Base-by-base conservation (phyloP, 352 stramenopile species). In the Phytophthora kernoviae region DNA sequence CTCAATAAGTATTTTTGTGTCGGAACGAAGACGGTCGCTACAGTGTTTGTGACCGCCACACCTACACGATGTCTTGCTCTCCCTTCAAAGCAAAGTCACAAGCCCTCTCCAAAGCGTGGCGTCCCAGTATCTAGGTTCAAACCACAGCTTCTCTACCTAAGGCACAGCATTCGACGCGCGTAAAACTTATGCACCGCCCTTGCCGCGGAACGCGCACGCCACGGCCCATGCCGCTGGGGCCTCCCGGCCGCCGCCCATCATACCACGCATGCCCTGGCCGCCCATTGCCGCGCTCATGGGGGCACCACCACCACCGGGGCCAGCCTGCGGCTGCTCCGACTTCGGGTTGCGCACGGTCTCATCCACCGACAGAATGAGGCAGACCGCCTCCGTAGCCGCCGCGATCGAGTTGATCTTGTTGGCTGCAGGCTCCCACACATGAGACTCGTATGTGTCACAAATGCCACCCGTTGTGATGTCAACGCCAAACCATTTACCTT, bases 321-420 rank as follows among this genome's bases (percentile, higher is more conserved):
- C 77, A 41, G 62, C 88, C 59, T 85, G 84, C 63, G 70, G 95
- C 90, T 99, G 93, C 77, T 99, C 91, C 62, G 93, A 98, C 73
- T 95, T 94, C 15, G 97, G 97, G 76, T 99, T 99, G 64, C 97
- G 94, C 58, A 99, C 96, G 24, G 98, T 99, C 81, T 99, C 97
- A 73, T 99, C 98, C 62, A 99, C 98, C 39, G 87, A 98, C 27
- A 99, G 80, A 70, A 99, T 99, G 44, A 99, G 90, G 77, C 96
- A 99, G 8, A 97, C 97, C 2, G 98, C 98, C 77, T 99, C 98
- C 21, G 94, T 97, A 7, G 98, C 97, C 22, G 97, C 94, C 12
- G 90, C 84, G 37, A 99, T 87, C 48, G 94, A 97, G 79, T 99
- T 99, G 62, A 97, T 96, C 73, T 99, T 99, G 86, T 99, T 99